phyloP scores from a whole-genome alignment of 2,329 filamentous ascomycete genomes.

The Lachnellula cervina region DNA sequence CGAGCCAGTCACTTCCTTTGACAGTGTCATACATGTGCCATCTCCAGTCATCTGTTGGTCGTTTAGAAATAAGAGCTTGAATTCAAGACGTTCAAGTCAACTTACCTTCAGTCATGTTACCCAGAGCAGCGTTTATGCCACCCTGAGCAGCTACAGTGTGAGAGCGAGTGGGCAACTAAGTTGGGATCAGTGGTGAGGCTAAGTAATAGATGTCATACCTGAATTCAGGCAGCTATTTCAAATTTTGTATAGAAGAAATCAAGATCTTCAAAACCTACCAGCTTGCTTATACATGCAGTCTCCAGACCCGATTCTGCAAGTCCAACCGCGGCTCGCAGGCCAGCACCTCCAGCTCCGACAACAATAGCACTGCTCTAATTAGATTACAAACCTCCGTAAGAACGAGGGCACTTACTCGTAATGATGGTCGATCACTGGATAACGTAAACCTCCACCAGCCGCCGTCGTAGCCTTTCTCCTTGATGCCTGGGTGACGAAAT shows the following conservation, averaged over 20 bases:
- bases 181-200: background rate
- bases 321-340: conserved; percentile 58
- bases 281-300: conserved; percentile 59
- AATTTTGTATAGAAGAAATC: background rate
- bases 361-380: conserved; percentile 20
- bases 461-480: conserved; percentile 11
- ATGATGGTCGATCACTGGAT: conserved; percentile 21
- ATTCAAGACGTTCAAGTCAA: background rate
- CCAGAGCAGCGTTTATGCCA: conserved; percentile 56
- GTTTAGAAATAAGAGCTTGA: conserved; percentile 27
- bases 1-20: conserved; percentile 54
- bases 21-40: conserved; percentile 59
- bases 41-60: conserved; percentile 52
- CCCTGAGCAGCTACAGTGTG: conserved; percentile 65
- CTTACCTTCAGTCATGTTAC: conserved; percentile 37
- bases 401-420: conserved; percentile 17
- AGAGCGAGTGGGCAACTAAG: conserved; percentile 54
- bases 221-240: background rate
- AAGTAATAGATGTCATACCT: background rate
- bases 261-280: conserved; percentile 25
- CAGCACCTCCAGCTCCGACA: conserved; percentile 56
- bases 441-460: conserved; percentile 6
- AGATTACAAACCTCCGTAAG: background rate
- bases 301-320: conserved; percentile 60
- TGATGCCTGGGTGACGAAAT: conserved; percentile 22